Base-by-base conservation (phyloP, 2,329 filamentous ascomycete genomes). In the Calonectria henricotiae region DNA sequence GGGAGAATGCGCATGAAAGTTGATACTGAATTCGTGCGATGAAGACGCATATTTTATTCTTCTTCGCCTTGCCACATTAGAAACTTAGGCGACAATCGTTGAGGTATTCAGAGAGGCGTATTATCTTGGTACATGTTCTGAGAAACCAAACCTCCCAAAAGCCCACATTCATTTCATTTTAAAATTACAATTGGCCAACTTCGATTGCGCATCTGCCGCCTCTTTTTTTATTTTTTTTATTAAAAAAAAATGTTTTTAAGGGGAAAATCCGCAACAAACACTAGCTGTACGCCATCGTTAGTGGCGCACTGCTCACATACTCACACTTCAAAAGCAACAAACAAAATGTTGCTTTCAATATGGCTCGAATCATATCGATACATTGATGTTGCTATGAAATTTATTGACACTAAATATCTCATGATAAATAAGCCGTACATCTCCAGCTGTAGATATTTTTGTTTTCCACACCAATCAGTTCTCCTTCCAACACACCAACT, bases 271-370 rank as follows among this genome's bases (percentile, higher is more conserved):
- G 43, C 43, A 11, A 1, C 43, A 23, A 20, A 17, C 43, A 23
- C n/a, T 46, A 46, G 43, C 43, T 3, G n/a, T 8, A 8, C 3
- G 43, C 43, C 9, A 17, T 46, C 9, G n/a, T 39, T 25, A 30
- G n/a, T 11, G 51, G 35, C n/a, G 32, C 51, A 5, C 20, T 1
- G n/a, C 20, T 25, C 13, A 20, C 51, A 9, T 25, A 27, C 12
- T 55, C n/a, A 12, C n/a, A 58, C 35, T 39, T 58, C 32, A 8
- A 58, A 27, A 58, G 51, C 51, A 58, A 58, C 35, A 58, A 39
- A 58, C 35, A 58, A 4, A 6, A 1, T 58, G 51, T 58, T 58
- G 51, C 51, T 39, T 58, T 39, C 2, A 9, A 58, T 58, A 11
- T 39, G 51, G 20, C n/a, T 9, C 23, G 51, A 17, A 5, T 32